Conservation (phyloP, 176 grass and related monocot species). For the Themeda triandra region DNA sequence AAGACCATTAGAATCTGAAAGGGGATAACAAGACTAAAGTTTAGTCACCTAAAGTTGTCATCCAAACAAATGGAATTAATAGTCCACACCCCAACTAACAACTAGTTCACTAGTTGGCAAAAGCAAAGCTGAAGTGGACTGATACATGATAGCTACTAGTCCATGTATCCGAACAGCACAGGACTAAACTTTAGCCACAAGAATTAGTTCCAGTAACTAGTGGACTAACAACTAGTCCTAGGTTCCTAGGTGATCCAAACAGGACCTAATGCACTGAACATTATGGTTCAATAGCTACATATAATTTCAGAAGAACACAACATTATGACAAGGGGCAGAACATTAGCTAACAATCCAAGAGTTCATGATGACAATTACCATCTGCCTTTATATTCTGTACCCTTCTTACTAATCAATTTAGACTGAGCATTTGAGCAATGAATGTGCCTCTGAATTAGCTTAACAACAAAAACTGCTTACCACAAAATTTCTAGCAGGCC, state of each 20-base stretch:
- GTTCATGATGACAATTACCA: not conserved
- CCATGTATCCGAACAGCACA: not conserved
- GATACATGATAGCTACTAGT: not conserved
- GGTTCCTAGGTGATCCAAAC: not conserved
- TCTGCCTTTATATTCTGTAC: not conserved
- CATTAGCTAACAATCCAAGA: not conserved
- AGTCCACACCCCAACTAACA: not conserved
- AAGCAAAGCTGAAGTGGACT: not conserved
- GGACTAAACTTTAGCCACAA: not conserved
- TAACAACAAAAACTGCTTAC: not conserved
- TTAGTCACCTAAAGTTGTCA: not conserved
- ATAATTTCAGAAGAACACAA: not conserved
- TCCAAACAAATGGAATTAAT: not conserved
- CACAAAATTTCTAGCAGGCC: not conserved
- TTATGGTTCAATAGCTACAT: not conserved
- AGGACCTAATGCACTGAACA: not conserved
- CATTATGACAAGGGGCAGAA: not conserved
- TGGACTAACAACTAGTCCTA: not conserved
- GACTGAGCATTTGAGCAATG: not conserved
- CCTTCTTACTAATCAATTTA: not conserved
- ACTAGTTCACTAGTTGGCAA: not conserved
- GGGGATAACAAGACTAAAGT: not conserved
- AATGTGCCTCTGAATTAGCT: not conserved
- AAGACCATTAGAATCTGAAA: not conserved
- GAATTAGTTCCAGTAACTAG: not conserved